Base-by-base conservation (phyloP, 345 rosid species). In the Eucalyptus coolabah region DNA sequence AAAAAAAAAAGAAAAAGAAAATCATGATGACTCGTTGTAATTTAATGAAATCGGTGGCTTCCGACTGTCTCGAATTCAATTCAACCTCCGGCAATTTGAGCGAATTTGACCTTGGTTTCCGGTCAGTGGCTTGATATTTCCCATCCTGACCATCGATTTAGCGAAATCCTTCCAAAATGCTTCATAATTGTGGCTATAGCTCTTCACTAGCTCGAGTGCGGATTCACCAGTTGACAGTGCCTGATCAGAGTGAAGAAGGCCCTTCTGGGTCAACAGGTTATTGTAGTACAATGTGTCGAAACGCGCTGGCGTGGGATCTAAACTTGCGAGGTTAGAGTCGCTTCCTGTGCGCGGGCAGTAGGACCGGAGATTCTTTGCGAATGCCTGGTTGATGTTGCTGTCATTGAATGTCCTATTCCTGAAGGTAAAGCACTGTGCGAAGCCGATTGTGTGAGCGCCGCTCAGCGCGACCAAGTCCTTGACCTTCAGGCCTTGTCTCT, bases 361-460 rank as follows among this genome's bases (percentile, higher is more conserved):
- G 37, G 91, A 93, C 80, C 89, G 92, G 16, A 92, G 95, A 6
- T 93, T 90, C 88, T 63, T 86, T 3, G 95, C 91, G 83, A 93
- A 95, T 28, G 92, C 92, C 8, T 92, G 82, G 50, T 94, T 93
- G 37, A 94, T 91, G 89, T 93, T 94, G 47, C 92, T 94, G 12
- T 85, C 92, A 32, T 92, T 94, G 93, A 93, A 93, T 50, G 91
- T 91, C 87, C 95, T 90, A 5, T 60, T 88, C 53, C 88, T 91
- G 87, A 93, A 95, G 2, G 93, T 91, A 4, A 21, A 32, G 54
- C 95, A 94, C 80, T 88, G 92, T 44, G 96, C 96, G 87, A 90
- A 94, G 24, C 96, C 95, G 7, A 95, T 92, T 5, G 95, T 93
- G 50, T 95, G 96, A 21, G 95, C 92, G 6, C 95, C 94, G 6